Conservation (phyloP, 345 rosid genomes). For the Geranium rotundifolium region DNA sequence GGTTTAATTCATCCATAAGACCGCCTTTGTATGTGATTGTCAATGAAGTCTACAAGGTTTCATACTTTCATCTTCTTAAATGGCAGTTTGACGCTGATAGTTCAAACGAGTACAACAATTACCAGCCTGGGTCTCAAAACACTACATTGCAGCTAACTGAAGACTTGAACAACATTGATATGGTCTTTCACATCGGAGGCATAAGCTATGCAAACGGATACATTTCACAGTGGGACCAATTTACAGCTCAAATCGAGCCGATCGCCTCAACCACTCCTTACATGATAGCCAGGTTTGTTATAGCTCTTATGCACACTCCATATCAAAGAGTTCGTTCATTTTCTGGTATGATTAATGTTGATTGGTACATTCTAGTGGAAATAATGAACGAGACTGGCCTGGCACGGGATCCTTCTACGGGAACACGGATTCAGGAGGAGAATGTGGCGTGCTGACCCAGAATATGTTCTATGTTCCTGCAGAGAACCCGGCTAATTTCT, state of each 20-base stretch:
- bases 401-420: slow-evolving; percentile 52
- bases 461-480: slow-evolving; percentile 40
- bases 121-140: slow-evolving; percentile 64
- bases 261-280: slow-evolving; percentile 53
- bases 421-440: slow-evolving; percentile 40
- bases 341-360: no score
- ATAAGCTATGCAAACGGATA: slow-evolving; percentile 62
- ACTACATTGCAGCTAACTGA: slow-evolving; percentile 61
- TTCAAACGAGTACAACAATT: slow-evolving; percentile 58
- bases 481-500: slow-evolving; percentile 52
- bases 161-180: slow-evolving; percentile 48
- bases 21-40: no score
- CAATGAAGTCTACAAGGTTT: no score
- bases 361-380: slow-evolving; percentile 32
- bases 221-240: slow-evolving; percentile 80
- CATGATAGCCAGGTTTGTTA: slow-evolving; percentile 60
- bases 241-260: slow-evolving; percentile 73
- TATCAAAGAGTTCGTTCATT: slow-evolving; percentile 3
- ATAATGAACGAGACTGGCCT: slow-evolving; percentile 81
- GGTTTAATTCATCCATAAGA: slow-evolving; percentile 1
- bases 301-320: neutral
- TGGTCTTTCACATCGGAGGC: slow-evolving; percentile 73
- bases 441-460: slow-evolving; percentile 44
- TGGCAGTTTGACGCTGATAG: slow-evolving; percentile 44
- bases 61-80: no score